These are phyloP conservation scores for Termitomyces sp. DNA, from an alignment of 768 basidiomycete species.

Conservation along the genomic window DNA sequence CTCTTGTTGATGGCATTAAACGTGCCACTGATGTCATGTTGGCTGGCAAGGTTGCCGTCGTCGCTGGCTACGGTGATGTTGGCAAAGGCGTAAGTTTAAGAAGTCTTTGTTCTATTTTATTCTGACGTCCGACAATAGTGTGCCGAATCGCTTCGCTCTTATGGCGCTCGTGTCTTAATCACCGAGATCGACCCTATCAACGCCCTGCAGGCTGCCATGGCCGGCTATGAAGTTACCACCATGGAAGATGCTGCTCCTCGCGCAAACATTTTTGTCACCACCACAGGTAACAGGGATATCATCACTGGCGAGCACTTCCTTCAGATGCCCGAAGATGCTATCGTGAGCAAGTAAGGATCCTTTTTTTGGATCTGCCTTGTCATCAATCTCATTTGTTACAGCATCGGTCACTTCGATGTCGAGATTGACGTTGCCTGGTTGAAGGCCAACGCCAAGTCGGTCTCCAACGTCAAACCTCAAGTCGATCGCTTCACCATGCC, in stretches of 20 bases:
- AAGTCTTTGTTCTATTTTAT: neutral
- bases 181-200: constrained; percentile 99
- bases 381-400: constrained; percentile 22
- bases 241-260: constrained; percentile 96
- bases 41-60: constrained; percentile 98
- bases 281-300: constrained; percentile 98
- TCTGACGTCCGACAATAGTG: constrained; percentile 53
- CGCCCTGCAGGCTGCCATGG: constrained; percentile 99
- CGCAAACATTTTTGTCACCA: constrained; percentile 93
- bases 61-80: constrained; percentile 98
- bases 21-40: constrained; percentile 99
- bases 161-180: constrained; percentile 92
- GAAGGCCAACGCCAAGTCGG: constrained; percentile 84
- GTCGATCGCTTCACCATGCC: constrained; percentile 97
- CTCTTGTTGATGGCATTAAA: constrained; percentile 99
- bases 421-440: constrained; percentile 99
- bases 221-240: constrained; percentile 96
- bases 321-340: constrained; percentile 97
- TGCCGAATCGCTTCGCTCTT: constrained; percentile 95
- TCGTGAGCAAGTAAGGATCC: constrained; percentile 85
- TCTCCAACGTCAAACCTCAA: constrained; percentile 95
- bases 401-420: constrained; percentile 84
- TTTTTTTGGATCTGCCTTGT: neutral
- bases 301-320: constrained; percentile 89
- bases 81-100: constrained; percentile 87